Evolutionary conservation across 257 asterid species (phyloP), one percentile per base, ranked within the genome.

Genomic region (Rehmannia glutinosa): DNA sequence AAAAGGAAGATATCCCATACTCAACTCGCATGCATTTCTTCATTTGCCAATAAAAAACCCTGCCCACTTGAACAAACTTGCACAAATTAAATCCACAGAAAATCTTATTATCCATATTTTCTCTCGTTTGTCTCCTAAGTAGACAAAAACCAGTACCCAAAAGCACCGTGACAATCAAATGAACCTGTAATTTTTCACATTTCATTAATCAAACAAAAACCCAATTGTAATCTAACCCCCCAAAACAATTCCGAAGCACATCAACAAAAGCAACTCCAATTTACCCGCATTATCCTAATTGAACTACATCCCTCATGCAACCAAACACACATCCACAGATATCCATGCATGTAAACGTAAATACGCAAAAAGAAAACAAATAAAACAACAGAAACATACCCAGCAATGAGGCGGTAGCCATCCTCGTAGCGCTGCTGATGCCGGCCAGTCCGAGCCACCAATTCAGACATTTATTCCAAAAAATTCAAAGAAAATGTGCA

Each of bases 371-470:
- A 38, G 19, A 55, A 55, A 0, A 25, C 38, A 8, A 25, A 32
- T 35, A 42, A 15, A 35, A 24, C 5, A 41, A 12, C 0, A 50
- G 46, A 35, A 5, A 17, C 38, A 25, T 82, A 89, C 96, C 96
- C 95, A 43, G 96, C 92, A 57, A 89, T 84, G 81, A 89, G 96
- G 80, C 96, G 95, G 76, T 83, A 84, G 17, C 96, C 95, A 41
- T 74, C 87, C 83, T 89, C 82, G 72, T 89, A 89, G 42, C 96
- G 86, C 81, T 89, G 96, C 78, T 84, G 96, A 66, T 84, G 96
- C 72, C 96, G 86, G 70, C 96, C 95, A 67, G 96, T 89, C 69
- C 96, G 85, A 69, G 95, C 96, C 77, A 89, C 96, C 87, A 89
- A 87, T 67, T 83, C 95, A 78, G 98, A 91, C 98, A 91, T 91